Conservation (phyloP, 768 basidiomycete genomes). For the Kwoniella sp. region DNA sequence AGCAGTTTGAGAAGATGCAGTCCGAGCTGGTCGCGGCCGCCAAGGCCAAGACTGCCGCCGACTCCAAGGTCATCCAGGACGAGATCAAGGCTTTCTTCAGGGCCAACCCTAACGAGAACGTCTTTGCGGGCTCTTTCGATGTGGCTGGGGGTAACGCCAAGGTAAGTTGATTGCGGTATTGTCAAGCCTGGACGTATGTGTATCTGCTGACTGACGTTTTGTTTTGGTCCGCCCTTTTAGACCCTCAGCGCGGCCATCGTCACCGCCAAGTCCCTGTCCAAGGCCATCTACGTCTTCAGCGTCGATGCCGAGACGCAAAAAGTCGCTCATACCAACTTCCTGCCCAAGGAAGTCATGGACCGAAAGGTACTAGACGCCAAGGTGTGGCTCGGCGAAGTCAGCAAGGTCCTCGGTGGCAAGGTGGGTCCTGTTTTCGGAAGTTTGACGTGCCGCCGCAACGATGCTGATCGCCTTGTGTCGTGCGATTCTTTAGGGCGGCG, state of each 20-base stretch:
- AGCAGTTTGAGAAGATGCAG: slow-evolving; percentile 65
- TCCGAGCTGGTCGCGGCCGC: slow-evolving; percentile 78
- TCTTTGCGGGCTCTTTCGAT: slow-evolving; percentile 67
- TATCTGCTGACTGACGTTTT: neutral
- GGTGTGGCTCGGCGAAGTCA: slow-evolving; percentile 75
- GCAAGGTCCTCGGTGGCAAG: slow-evolving; percentile 83
- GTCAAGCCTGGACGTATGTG: no score
- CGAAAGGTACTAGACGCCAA: slow-evolving; percentile 69
- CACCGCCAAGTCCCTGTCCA: slow-evolving; percentile 71
- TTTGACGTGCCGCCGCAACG: neutral
- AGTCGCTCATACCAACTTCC: slow-evolving; percentile 80
- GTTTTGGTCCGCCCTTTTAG: slow-evolving; percentile 2
- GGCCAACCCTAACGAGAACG: slow-evolving; percentile 65
- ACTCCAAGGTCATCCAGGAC: slow-evolving; percentile 73
- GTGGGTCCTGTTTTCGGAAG: slow-evolving; percentile 52
- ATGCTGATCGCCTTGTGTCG: neutral
- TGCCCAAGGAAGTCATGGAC: slow-evolving; percentile 61
- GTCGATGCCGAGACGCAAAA: slow-evolving; percentile 65
- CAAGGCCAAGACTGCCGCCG: slow-evolving; percentile 73
- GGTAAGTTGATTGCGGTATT: slow-evolving; percentile 57
- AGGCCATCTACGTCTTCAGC: slow-evolving; percentile 84
- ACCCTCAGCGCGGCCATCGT: slow-evolving; percentile 53
- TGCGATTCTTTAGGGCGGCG: slow-evolving; percentile 65
- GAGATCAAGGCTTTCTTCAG: slow-evolving; percentile 68
- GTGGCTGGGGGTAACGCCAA: slow-evolving; percentile 78